Evolutionary conservation across 345 rosid genomes (phyloP), one percentile per base, ranked within the genome.

Genomic region (Populus simonii): DNA sequence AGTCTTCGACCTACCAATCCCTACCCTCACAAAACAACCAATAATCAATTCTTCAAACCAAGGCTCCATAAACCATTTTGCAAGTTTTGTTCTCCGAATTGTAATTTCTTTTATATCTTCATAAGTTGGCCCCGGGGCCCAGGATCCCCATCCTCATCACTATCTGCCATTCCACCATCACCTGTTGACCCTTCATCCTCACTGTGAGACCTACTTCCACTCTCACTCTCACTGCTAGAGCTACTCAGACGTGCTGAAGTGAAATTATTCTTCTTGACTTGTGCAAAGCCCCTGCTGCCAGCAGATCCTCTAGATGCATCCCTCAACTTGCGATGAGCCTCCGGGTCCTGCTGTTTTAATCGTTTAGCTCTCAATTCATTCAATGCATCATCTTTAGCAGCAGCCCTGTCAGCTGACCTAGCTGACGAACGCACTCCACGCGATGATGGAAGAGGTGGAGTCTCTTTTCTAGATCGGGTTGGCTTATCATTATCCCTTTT

Each of bases 61-160:
- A 27, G 99, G 99, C 86, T 96, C 98, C 98, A 96, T 94, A 62
- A 94, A 75, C 99, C 98, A 96, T 83, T 91, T 96, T 4, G 88
- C 94, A 79, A 96, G 99, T 82, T 94, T 94, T 68, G 99, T 88
- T 77, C 98, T 87, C 71, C 93, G 89, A 29, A 94, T 91, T 6
- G 97, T 96, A 69, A 96, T 88, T 81, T 94, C 97, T 80, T 83
- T 91, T 31, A 94, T 78, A 77, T 96, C 99, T 73, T 92, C 98
- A 83, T 85, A 94, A 36, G 90, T 83, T 23, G 89, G 97, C 55
- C 83, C 68, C 85, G 83, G 0, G 95, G 89, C 43, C 88, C 96
- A 39, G 86, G 80, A 70, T 66, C 90, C 84, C 89, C 80, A 45
- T 96, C 99, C 49, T 96, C 99, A 62, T 96, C 99, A 81, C 99